These are phyloP conservation scores for Pyrenophora tritici-repentis DNA, from an alignment of 2,329 filamentous ascomycete species.

Conservation along the genomic window DNA sequence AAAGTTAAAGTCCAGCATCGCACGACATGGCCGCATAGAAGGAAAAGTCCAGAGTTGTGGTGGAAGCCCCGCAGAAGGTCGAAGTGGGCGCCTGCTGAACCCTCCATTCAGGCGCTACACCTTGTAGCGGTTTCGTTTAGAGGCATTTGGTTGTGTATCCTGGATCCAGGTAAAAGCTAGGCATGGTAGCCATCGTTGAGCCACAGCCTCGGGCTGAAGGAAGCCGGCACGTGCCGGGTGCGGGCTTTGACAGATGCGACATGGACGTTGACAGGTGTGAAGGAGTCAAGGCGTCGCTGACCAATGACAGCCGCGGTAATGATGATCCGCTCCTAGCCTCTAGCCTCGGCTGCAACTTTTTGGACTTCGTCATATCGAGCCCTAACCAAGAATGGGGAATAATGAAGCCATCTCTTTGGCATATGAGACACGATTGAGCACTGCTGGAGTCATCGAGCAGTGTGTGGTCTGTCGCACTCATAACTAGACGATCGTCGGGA, in stretches of 20 bases:
- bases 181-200: not conserved
- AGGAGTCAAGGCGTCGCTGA: not conserved
- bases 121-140: not conserved
- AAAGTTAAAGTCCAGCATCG: too few relatives aligned
- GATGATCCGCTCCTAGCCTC: conserved; percentile 33
- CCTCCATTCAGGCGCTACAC: not conserved
- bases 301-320: conserved; percentile 32
- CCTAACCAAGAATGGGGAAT: conserved; percentile 21
- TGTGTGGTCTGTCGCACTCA: conserved; percentile 1
- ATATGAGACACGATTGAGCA: conserved; percentile 10
- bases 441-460: not conserved
- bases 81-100: too few relatives aligned
- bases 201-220: not conserved
- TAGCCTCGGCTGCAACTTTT: conserved; percentile 30
- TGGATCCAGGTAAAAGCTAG: too few relatives aligned
- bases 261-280: too few relatives aligned
- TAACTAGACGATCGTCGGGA: not conserved
- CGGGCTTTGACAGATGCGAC: not conserved
- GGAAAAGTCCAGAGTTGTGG: too few relatives aligned
- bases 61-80: too few relatives aligned
- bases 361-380: conserved; percentile 27
- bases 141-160: not conserved
- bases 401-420: conserved; percentile 13
- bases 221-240: not conserved
- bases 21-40: too few relatives aligned